Evolutionary conservation across 2,329 filamentous ascomycete genomes (phyloP).

Genomic region (Ceratocystis harringtonii): DNA sequence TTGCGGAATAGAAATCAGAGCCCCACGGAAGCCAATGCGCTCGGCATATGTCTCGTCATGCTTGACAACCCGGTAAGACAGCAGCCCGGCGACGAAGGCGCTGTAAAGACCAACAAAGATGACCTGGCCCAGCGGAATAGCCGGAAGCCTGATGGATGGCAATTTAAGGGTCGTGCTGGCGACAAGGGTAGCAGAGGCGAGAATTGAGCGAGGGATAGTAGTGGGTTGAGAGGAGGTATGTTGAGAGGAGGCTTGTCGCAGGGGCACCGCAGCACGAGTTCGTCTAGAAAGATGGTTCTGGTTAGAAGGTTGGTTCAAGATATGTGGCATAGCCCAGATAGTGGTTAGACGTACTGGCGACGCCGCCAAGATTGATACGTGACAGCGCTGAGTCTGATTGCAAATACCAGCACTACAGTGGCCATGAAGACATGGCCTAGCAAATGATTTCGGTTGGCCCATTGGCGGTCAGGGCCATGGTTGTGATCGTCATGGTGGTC

Average conservation of each 20-base stretch:
- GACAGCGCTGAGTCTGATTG: not conserved
- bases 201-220: constrained; percentile 40
- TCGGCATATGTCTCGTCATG: constrained; percentile 45
- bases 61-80: constrained; percentile 34
- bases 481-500: constrained; percentile 1
- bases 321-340: not conserved
- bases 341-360: constrained; percentile 13
- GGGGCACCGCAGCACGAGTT: constrained; percentile 27
- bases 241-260: constrained; percentile 31
- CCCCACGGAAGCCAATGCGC: constrained; percentile 51
- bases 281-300: constrained; percentile 26
- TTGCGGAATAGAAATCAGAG: constrained; percentile 50
- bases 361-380: constrained; percentile 9
- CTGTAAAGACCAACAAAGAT: constrained; percentile 42
- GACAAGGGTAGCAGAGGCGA: constrained; percentile 43
- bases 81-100: constrained; percentile 43
- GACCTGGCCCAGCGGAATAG: constrained; percentile 41
- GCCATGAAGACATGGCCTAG: constrained; percentile 12
- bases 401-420: constrained; percentile 5
- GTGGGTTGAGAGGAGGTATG: constrained; percentile 34
- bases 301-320: not conserved
- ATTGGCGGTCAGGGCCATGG: constrained; percentile 13
- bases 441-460: constrained; percentile 15
- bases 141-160: constrained; percentile 41
- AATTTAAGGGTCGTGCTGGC: constrained; percentile 37